Evolutionary conservation across 139 green algal species (phyloP).

Genomic region (Pleodorina starrii): DNA sequence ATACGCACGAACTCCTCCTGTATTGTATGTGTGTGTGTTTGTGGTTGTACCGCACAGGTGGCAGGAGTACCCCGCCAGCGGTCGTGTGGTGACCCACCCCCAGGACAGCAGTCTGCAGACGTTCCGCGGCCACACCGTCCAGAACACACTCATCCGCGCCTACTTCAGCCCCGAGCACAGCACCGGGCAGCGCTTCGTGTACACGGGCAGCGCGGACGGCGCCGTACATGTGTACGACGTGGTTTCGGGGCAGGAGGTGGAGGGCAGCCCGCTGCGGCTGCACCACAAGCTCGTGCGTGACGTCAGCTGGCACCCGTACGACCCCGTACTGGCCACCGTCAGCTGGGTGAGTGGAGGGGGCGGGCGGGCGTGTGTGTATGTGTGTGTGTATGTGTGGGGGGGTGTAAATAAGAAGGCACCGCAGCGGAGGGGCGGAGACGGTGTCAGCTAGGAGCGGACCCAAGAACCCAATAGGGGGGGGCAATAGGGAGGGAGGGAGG

Average conservation of each 20-base stretch:
- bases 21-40: too few relatives aligned
- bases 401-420: too few relatives aligned
- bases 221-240: slow-evolving; percentile 87
- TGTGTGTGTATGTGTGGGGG: too few relatives aligned
- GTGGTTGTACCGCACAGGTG: slow-evolving; percentile 75
- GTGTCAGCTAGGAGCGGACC: too few relatives aligned
- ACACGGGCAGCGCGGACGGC: slow-evolving; percentile 84
- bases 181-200: slow-evolving; percentile 95
- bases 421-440: too few relatives aligned
- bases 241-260: slow-evolving; percentile 74
- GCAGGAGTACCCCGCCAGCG: slow-evolving; percentile 86
- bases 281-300: slow-evolving; percentile 88
- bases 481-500: too few relatives aligned
- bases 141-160: slow-evolving; percentile 93
- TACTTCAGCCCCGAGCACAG: slow-evolving; percentile 81
- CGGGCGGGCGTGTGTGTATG: too few relatives aligned
- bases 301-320: slow-evolving; percentile 91
- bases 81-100: slow-evolving; percentile 84
- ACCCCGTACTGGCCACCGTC: slow-evolving; percentile 79
- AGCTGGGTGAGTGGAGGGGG: slow-evolving; percentile 71
- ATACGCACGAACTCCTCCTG: too few relatives aligned
- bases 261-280: slow-evolving; percentile 52
- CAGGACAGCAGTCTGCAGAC: slow-evolving; percentile 88
- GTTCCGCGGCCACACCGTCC: slow-evolving; percentile 88
- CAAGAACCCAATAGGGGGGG: too few relatives aligned